These are phyloP conservation scores for Gossypium australe DNA, from an alignment of 345 rosid genomes.

Conservation along the genomic window DNA sequence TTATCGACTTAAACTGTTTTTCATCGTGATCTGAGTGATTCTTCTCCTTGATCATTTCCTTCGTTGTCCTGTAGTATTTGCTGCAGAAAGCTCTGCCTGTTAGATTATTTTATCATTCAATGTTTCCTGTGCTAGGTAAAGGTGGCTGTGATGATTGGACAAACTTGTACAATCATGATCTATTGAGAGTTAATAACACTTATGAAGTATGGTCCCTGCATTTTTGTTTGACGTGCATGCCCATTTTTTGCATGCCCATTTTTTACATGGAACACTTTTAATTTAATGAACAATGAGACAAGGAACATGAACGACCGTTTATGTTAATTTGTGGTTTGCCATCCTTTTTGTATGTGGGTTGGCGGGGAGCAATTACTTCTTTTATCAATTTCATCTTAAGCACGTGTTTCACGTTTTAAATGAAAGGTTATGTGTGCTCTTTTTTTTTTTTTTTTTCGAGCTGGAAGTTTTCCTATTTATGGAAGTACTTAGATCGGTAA, in stretches of 20 bases:
- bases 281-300: not conserved
- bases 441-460: not conserved
- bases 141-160: not conserved
- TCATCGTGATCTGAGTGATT: not conserved
- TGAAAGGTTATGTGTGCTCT: not conserved
- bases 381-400: not conserved
- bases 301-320: not conserved
- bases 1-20: not conserved
- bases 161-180: not conserved
- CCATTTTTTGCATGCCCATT: not conserved
- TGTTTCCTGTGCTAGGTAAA: not conserved
- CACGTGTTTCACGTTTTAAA: slow-evolving; percentile 4
- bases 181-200: not conserved
- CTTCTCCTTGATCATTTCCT: not conserved
- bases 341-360: not conserved
- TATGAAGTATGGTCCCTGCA: not conserved
- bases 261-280: not conserved
- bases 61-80: not conserved
- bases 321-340: not conserved
- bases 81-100: not conserved
- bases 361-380: not conserved
- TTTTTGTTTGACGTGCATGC: not conserved
- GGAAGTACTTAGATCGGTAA: not conserved
- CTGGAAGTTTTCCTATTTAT: slow-evolving; percentile 2
- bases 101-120: not conserved